Evolutionary conservation across 2,329 filamentous ascomycete genomes (phyloP).

Genomic region (Aureobasidium musti): DNA sequence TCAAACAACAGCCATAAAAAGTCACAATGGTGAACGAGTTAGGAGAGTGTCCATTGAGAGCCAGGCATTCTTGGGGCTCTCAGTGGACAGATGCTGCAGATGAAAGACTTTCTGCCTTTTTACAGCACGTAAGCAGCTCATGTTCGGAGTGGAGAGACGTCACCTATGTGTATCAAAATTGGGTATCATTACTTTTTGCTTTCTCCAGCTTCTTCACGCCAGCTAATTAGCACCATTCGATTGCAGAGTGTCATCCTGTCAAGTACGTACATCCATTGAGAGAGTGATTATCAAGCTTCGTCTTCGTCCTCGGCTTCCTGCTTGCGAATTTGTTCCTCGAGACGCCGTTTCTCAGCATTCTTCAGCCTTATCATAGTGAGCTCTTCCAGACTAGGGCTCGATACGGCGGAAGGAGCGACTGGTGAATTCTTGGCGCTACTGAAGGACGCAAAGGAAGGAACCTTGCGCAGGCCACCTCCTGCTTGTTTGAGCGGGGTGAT

Average conservation of each 20-base stretch:
- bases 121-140: slow-evolving; percentile 11
- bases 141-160: not conserved
- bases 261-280: slow-evolving; percentile 10
- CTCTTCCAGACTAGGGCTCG: slow-evolving; percentile 44
- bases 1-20: not conserved
- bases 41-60: not conserved
- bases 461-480: slow-evolving; percentile 41
- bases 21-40: not conserved
- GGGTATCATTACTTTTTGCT: slow-evolving; percentile 20
- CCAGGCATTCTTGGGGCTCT: not conserved
- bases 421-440: slow-evolving; percentile 36
- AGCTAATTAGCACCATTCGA: slow-evolving; percentile 14
- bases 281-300: too few relatives aligned
- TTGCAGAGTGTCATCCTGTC: not conserved
- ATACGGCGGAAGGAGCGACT: slow-evolving; percentile 23
- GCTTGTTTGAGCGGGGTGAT: slow-evolving; percentile 36
- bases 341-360: slow-evolving; percentile 47
- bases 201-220: not conserved
- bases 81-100: not conserved
- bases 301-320: slow-evolving; percentile 33
- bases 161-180: not conserved
- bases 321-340: slow-evolving; percentile 51
- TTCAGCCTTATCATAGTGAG: slow-evolving; percentile 50
- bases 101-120: not conserved
- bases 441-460: slow-evolving; percentile 50